Conservation (phyloP, 306 rosid species). For the Inga laurina region DNA sequence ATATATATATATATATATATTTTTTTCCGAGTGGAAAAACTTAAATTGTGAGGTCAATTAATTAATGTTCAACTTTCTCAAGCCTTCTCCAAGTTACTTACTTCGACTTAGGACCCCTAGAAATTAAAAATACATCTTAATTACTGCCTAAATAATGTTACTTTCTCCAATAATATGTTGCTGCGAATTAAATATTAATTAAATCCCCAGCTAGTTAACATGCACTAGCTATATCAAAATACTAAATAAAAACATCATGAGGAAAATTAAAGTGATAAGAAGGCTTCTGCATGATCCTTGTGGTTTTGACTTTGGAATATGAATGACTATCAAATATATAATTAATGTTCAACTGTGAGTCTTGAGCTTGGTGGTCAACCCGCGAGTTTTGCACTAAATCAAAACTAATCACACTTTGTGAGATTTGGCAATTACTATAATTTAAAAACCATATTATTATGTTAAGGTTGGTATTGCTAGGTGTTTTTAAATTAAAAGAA, state of each 20-base stretch:
- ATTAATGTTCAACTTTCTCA: too few relatives aligned
- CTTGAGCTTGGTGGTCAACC: background rate
- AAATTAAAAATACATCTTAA: too few relatives aligned
- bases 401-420: background rate
- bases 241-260: background rate
- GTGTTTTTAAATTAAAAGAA: background rate
- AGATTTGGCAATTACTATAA: too few relatives aligned
- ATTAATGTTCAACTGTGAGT: background rate
- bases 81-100: too few relatives aligned
- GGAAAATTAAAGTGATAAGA: background rate
- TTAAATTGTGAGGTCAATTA: too few relatives aligned
- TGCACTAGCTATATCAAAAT: background rate
- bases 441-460: too few relatives aligned
- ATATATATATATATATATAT: too few relatives aligned
- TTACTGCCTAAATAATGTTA: too few relatives aligned
- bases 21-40: too few relatives aligned
- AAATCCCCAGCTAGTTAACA: background rate
- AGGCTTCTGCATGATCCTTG: background rate
- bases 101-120: too few relatives aligned
- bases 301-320: background rate
- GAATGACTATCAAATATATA: too few relatives aligned
- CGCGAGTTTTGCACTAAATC: background rate
- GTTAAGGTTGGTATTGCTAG: background rate
- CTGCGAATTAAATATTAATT: background rate
- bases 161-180: background rate